Evolutionary conservation across 2,329 filamentous ascomycete genomes (phyloP).

Genomic region (Cladophialophora carrionii): DNA sequence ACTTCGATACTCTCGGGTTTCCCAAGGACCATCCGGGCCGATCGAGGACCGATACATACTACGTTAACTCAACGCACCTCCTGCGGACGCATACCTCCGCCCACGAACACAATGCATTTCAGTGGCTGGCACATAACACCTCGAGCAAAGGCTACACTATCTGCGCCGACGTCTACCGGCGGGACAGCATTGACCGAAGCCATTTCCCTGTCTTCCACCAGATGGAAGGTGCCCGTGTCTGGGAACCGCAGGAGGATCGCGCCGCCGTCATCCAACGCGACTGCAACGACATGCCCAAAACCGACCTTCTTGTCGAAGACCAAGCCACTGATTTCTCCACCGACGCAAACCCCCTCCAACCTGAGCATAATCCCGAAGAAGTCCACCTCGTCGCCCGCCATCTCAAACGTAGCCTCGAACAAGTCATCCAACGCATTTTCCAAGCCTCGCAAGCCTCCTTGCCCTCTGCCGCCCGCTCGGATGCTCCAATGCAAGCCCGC

Average conservation of each 20-base stretch:
- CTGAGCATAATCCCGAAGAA: slow-evolving; percentile 71
- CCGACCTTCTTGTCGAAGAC: slow-evolving; percentile 27
- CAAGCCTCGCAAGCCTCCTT: slow-evolving; percentile 67
- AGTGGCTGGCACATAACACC: slow-evolving; percentile 40
- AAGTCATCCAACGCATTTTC: slow-evolving; percentile 89
- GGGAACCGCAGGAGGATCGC: slow-evolving; percentile 51
- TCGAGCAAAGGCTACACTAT: slow-evolving; percentile 79
- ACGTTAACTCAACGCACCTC: slow-evolving; percentile 81
- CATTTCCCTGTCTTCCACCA: slow-evolving; percentile 99
- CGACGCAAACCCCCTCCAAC: slow-evolving; percentile 81
- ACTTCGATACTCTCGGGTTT: slow-evolving; percentile 97
- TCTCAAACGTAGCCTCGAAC: slow-evolving; percentile 84
- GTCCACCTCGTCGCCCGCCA: slow-evolving; percentile 81
- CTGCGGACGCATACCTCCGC: slow-evolving; percentile 93
- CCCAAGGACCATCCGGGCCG: slow-evolving; percentile 84
- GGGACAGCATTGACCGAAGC: slow-evolving; percentile 90
- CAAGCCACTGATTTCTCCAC: slow-evolving; percentile 61
- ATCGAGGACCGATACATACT: slow-evolving; percentile 89
- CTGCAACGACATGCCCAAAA: slow-evolving; percentile 65
- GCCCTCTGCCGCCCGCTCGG: slow-evolving; percentile 38
- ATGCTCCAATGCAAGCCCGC: slow-evolving; percentile 78
- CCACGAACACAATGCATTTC: slow-evolving; percentile 85
- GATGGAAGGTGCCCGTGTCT: slow-evolving; percentile 93
- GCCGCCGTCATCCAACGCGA: slow-evolving; percentile 57
- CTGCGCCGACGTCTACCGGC: slow-evolving; percentile 89